These are phyloP conservation scores for Daedalea quercina DNA, from an alignment of 768 basidiomycete genomes.

Conservation along the genomic window DNA sequence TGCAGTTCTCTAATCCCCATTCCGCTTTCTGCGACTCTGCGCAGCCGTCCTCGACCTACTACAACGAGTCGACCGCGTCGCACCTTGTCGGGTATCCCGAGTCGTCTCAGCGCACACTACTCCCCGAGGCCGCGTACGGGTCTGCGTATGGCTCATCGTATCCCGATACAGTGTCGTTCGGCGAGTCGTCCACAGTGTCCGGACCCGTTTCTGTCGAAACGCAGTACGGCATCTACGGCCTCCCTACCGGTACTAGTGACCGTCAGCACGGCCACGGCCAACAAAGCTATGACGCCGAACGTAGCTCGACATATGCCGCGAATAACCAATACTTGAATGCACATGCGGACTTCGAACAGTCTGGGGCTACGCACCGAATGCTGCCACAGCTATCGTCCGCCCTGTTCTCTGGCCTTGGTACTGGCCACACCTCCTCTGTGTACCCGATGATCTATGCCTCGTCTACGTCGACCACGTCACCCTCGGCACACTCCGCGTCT, in stretches of 20 bases:
- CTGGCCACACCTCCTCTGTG: constrained; percentile 1
- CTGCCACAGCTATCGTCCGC: neutral
- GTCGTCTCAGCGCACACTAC: constrained; percentile 26
- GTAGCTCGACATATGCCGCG: neutral
- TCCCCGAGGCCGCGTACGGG: constrained; percentile 17
- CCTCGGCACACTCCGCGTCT: constrained; percentile 2
- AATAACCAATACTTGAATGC: constrained; percentile 5
- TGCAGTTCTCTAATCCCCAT: constrained; percentile 12
- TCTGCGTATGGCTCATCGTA: constrained; percentile 15
- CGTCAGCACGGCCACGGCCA: neutral
- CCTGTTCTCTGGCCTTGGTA: constrained; percentile 1
- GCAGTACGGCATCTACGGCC: neutral
- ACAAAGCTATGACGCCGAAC: neutral
- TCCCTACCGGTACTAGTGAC: neutral
- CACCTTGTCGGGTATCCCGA: constrained; percentile 23
- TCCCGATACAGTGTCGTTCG: neutral
- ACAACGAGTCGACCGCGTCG: constrained; percentile 10
- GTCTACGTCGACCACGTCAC: neutral
- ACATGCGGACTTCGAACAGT: constrained; percentile 2
- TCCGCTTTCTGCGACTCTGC: constrained; percentile 18
- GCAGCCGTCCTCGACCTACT: constrained; percentile 12
- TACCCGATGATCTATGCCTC: neutral
- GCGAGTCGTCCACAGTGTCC: neutral
- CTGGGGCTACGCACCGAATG: neutral
- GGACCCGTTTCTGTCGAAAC: neutral